phyloP scores from a whole-genome alignment of 2,329 filamentous ascomycete genomes.

The Trichoderma aggressivum region DNA sequence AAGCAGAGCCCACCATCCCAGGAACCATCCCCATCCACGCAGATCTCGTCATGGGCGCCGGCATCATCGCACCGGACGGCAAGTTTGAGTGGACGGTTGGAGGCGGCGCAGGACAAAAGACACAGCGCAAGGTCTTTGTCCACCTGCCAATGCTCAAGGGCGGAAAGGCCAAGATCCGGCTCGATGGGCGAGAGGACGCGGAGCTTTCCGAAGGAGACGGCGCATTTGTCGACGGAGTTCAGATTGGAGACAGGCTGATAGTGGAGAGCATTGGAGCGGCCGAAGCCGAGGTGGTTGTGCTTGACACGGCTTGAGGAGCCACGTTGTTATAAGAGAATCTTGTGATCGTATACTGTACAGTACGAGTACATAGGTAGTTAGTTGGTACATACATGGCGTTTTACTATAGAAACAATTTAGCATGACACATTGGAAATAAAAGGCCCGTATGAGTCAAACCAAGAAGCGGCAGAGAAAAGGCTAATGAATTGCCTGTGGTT shows the following conservation, averaged over 20 bases:
- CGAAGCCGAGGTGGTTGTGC: constrained; percentile 66
- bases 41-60: constrained; percentile 79
- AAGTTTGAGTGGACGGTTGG: constrained; percentile 72
- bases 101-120: constrained; percentile 47
- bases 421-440: constrained; percentile 1
- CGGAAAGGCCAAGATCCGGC: constrained; percentile 68
- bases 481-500: background rate
- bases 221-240: constrained; percentile 66
- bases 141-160: constrained; percentile 78
- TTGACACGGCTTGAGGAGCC: constrained; percentile 49
- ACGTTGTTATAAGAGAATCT: background rate
- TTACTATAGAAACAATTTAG: background rate
- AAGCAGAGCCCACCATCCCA: constrained; percentile 57
- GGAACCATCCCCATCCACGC: constrained; percentile 80
- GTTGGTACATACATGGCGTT: too few species aligned
- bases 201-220: constrained; percentile 73
- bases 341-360: background rate
- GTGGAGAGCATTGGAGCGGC: constrained; percentile 66
- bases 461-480: background rate
- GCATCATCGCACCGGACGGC: constrained; percentile 63
- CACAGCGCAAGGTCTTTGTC: constrained; percentile 70
- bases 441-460: constrained; percentile 11
- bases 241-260: constrained; percentile 59
- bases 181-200: constrained; percentile 63
- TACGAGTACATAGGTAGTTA: too few species aligned